A percentile compares a stretch with the other conserved stretches of the same genome.
Conservation (phyloP, 306 rosid genomes). For the Adenanthera pavonina region DNA sequence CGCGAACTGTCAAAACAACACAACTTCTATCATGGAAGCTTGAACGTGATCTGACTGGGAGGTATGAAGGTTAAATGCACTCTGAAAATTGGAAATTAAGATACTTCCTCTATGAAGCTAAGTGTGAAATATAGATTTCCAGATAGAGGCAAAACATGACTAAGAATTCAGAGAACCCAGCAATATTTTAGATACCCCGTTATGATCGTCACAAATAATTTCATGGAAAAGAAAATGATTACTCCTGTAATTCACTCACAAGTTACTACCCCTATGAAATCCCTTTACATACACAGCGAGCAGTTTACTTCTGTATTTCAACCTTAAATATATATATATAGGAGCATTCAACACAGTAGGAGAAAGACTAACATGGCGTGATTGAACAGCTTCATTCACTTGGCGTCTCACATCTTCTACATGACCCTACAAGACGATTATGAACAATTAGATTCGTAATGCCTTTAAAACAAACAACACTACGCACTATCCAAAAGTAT, state of each 20-base stretch:
- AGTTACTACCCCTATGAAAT: not conserved
- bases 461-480: conserved; percentile 4
- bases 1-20: conserved; percentile 11
- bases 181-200: conserved; percentile 10
- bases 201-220: conserved; percentile 21
- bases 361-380: conserved; percentile 85
- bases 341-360: conserved; percentile 29
- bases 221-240: not conserved
- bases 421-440: conserved; percentile 71
- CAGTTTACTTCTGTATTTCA: not conserved
- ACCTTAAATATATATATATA: not conserved
- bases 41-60: conserved; percentile 1
- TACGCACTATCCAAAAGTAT: not conserved
- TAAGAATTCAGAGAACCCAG: conserved; percentile 20
- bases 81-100: conserved; percentile 17
- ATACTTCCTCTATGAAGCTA: conserved; percentile 9
- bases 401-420: conserved; percentile 89
- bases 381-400: conserved; percentile 91
- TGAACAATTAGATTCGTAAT: conserved; percentile 34
- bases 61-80: conserved; percentile 4
- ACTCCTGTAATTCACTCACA: not conserved
- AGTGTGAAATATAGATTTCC: conserved; percentile 25
- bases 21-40: conserved; percentile 10
- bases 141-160: conserved; percentile 19
- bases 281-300: not conserved